Evolutionary conservation across 2,329 filamentous ascomycete genomes (phyloP).

Genomic region (Bipolaris gigantea): DNA sequence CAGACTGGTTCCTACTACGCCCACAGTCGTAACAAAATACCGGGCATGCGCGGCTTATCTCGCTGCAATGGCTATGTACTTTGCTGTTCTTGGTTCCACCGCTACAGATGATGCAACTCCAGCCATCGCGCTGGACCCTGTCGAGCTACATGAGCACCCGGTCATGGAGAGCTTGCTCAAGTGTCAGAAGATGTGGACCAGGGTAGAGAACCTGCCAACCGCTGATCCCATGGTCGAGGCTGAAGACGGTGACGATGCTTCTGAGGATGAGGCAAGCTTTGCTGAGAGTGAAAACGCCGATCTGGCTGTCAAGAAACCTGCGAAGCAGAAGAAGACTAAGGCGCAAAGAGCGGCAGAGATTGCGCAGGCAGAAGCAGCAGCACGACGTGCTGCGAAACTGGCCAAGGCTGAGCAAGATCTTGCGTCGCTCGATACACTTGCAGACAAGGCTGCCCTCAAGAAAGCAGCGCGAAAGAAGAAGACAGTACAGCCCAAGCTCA

Average conservation of each 20-base stretch:
- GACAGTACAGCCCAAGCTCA: slow-evolving; percentile 30
- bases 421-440: slow-evolving; percentile 68
- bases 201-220: slow-evolving; percentile 66
- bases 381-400: slow-evolving; percentile 57
- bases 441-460: slow-evolving; percentile 51
- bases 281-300: slow-evolving; percentile 42
- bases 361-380: slow-evolving; percentile 58
- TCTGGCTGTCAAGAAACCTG: slow-evolving; percentile 32
- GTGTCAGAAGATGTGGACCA: slow-evolving; percentile 79
- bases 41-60: slow-evolving; percentile 84
- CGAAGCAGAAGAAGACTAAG: slow-evolving; percentile 50
- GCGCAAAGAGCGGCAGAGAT: slow-evolving; percentile 55
- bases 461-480: slow-evolving; percentile 52
- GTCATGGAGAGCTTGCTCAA: slow-evolving; percentile 84
- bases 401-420: slow-evolving; percentile 69
- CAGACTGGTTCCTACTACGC: slow-evolving; percentile 25
- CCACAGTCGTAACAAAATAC: slow-evolving; percentile 63
- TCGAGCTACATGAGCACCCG: slow-evolving; percentile 83
- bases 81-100: slow-evolving; percentile 85
- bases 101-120: slow-evolving; percentile 57
- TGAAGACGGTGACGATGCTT: slow-evolving; percentile 38
- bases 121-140: slow-evolving; percentile 67
- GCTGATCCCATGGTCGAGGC: slow-evolving; percentile 48
- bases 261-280: slow-evolving; percentile 36
- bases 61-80: slow-evolving; percentile 87